Evolutionary conservation across 73 alveolate species (phyloP).

Genomic region (Uronychia setigera): DNA sequence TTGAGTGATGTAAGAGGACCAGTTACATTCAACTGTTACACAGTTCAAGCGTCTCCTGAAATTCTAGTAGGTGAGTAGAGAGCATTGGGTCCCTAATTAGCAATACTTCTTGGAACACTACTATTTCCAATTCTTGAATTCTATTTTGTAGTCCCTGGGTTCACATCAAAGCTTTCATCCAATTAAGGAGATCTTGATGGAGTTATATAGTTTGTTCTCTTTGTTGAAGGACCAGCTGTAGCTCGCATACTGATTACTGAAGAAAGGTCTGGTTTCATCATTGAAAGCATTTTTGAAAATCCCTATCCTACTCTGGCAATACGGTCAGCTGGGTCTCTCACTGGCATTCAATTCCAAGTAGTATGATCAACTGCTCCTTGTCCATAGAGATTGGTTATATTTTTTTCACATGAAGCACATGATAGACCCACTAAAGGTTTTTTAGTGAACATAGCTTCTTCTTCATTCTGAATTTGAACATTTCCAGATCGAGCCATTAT

Average conservation of each 20-base stretch:
- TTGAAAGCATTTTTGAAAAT: background rate
- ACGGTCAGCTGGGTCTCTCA: constrained; percentile 86
- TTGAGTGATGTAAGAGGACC: background rate
- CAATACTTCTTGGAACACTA: background rate
- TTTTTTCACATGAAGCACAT: constrained; percentile 91
- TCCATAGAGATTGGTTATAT: constrained; percentile 77
- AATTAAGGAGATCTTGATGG: background rate
- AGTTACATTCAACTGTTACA: background rate
- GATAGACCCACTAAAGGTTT: constrained; percentile 85
- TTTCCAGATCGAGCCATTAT: constrained; percentile 28
- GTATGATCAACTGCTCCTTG: constrained; percentile 60
- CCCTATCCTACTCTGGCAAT: constrained; percentile 29
- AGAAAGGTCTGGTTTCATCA: background rate
- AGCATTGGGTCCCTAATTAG: background rate
- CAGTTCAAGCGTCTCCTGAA: background rate
- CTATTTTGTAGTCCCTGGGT: background rate
- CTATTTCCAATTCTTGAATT: background rate
- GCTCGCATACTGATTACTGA: background rate
- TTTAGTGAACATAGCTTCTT: constrained; percentile 84
- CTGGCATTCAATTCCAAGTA: constrained; percentile 87
- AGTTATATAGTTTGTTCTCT: background rate
- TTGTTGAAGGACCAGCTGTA: background rate
- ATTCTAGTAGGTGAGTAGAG: background rate
- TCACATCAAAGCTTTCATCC: constrained; percentile 1
- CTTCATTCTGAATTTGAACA: constrained; percentile 53